Conservation (phyloP, 768 basidiomycete species). For the Xerocomellus intermedius region DNA sequence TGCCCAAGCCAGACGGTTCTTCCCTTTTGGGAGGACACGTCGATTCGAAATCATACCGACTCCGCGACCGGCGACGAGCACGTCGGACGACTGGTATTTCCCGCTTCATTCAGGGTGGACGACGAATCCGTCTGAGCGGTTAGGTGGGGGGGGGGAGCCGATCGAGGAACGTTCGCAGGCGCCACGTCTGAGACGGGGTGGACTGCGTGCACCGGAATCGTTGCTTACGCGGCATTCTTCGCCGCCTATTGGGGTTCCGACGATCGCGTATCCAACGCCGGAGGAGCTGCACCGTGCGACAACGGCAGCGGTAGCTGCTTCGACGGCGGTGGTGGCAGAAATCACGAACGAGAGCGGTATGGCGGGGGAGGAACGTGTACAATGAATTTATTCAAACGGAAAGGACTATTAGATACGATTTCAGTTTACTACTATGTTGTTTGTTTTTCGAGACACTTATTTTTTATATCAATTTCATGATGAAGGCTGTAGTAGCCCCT, state of each 20-base stretch:
- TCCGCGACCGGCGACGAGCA: slow-evolving; percentile 28
- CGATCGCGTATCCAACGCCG: slow-evolving; percentile 20
- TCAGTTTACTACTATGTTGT: neutral
- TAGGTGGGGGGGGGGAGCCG: slow-evolving; percentile 28
- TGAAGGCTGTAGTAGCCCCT: no score
- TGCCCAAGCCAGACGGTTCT: slow-evolving; percentile 49
- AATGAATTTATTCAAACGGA: slow-evolving; percentile 11
- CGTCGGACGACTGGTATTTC: slow-evolving; percentile 34
- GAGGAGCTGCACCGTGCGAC: slow-evolving; percentile 23
- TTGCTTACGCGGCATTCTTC: slow-evolving; percentile 49
- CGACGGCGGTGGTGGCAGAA: neutral
- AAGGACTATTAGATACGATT: slow-evolving; percentile 8
- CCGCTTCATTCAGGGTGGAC: slow-evolving; percentile 27
- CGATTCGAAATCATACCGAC: slow-evolving; percentile 41
- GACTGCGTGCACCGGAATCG: slow-evolving; percentile 62
- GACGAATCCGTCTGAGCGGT: slow-evolving; percentile 16
- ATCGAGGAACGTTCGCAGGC: slow-evolving; percentile 37
- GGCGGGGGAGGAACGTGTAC: slow-evolving; percentile 9
- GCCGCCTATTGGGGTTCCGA: slow-evolving; percentile 27
- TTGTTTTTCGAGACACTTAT: no score
- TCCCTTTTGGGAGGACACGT: slow-evolving; percentile 48
- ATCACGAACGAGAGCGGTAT: slow-evolving; percentile 9
- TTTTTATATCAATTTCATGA: no score
- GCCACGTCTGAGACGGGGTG: slow-evolving; percentile 66
- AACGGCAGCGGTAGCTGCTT: slow-evolving; percentile 6